Evolutionary conservation across 1,139 yeast genomes (phyloP).

Genomic region (Wickerhamomyces sp.): DNA sequence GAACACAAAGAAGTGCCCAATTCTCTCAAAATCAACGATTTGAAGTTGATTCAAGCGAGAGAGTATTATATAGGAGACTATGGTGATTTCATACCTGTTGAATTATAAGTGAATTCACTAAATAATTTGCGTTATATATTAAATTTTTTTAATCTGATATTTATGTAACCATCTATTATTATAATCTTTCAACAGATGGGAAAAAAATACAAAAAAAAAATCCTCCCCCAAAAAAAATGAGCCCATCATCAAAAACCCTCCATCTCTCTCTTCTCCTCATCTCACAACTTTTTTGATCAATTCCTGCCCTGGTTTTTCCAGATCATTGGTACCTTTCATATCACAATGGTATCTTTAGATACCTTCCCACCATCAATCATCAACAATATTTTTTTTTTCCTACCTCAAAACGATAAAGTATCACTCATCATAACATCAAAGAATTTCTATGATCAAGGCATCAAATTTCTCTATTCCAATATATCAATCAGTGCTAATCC

Average conservation of each 20-base stretch:
- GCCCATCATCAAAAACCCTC: neutral
- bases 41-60: conserved; percentile 29
- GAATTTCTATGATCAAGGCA: conserved; percentile 14
- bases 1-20: conserved; percentile 6
- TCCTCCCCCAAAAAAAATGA: neutral
- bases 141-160: no score
- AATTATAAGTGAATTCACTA: neutral
- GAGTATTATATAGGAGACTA: conserved; percentile 16
- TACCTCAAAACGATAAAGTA: conserved; percentile 27
- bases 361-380: neutral
- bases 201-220: no score
- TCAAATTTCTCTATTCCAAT: conserved; percentile 22
- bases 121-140: neutral
- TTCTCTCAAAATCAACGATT: conserved; percentile 26
- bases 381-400: conserved; percentile 6
- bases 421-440: conserved; percentile 6
- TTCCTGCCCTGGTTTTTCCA: no score
- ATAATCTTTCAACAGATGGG: no score
- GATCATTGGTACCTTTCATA: no score
- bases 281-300: no score
- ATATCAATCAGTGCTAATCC: conserved; percentile 28
- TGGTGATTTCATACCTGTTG: neutral
- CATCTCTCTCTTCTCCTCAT: no score
- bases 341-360: neutral
- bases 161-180: no score